Percentiles rank a stretch among this genome's conserved stretches.
Conservation (phyloP, 257 asterid species). For the Nicotiana tabacum region DNA sequence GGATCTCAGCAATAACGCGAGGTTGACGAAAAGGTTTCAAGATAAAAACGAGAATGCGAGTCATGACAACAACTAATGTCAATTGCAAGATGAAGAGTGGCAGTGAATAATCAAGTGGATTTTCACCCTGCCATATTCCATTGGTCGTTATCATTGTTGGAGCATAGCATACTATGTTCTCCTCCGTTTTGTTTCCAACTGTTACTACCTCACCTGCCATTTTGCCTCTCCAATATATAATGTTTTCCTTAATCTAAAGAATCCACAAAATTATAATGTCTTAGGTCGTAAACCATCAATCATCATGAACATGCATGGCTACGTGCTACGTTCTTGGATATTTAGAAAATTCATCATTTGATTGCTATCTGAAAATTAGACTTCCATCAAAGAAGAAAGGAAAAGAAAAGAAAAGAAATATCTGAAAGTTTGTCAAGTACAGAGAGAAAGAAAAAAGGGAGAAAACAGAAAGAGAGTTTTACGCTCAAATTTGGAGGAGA, state of each 20-base stretch:
- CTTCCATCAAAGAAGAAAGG: neutral
- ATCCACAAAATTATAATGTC: neutral
- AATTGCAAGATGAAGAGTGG: slow-evolving; percentile 89
- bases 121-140: slow-evolving; percentile 95
- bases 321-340: neutral
- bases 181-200: slow-evolving; percentile 31
- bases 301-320: neutral
- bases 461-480: neutral
- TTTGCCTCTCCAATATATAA: neutral
- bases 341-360: neutral
- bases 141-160: slow-evolving; percentile 91
- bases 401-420: neutral
- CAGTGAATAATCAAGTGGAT: slow-evolving; percentile 83
- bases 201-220: slow-evolving; percentile 28
- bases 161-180: slow-evolving; percentile 72
- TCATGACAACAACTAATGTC: slow-evolving; percentile 56
- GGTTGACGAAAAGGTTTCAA: slow-evolving; percentile 94
- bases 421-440: neutral
- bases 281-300: neutral
- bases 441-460: neutral
- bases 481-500: neutral
- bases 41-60: slow-evolving; percentile 65
- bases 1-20: slow-evolving; percentile 86
- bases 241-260: neutral
- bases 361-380: neutral